A percentile compares a stretch with the other conserved stretches of the same genome.
phyloP scores from a whole-genome alignment of 345 rosid species.

The Cardamine chenopodiifolia region DNA sequence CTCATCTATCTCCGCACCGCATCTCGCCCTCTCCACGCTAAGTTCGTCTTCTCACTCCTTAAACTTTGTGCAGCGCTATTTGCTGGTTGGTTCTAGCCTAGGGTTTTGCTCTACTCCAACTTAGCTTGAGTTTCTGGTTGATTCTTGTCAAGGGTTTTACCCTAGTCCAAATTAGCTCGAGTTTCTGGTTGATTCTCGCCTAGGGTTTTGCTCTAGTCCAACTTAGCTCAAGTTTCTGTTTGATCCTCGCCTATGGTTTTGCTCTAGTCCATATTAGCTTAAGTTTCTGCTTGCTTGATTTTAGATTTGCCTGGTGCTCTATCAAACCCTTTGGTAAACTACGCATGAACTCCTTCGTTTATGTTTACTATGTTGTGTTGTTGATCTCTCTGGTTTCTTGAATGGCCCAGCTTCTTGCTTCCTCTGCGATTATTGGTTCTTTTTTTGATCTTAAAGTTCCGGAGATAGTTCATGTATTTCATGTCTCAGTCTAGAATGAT shows the following conservation, averaged over 20 bases:
- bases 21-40: neutral
- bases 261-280: neutral
- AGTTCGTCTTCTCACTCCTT: slow-evolving; percentile 23
- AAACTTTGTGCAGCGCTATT: neutral
- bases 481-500: neutral
- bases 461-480: neutral
- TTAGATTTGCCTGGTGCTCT: neutral
- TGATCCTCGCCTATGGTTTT: slow-evolving; percentile 4
- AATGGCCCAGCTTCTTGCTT: neutral
- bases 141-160: slow-evolving; percentile 15
- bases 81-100: neutral
- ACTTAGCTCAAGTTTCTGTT: neutral
- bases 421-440: neutral
- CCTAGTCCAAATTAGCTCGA: neutral
- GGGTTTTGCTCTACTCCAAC: neutral
- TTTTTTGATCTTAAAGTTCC: neutral
- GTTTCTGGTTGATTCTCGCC: neutral
- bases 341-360: neutral
- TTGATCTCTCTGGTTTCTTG: neutral
- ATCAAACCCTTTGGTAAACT: neutral
- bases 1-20: neutral
- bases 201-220: neutral
- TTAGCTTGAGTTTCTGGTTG: neutral
- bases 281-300: neutral
- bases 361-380: neutral